A percentile compares a stretch with the other conserved stretches of the same genome.
phyloP scores from a whole-genome alignment of 2,329 filamentous ascomycete genomes.

The Fusarium sp. region DNA sequence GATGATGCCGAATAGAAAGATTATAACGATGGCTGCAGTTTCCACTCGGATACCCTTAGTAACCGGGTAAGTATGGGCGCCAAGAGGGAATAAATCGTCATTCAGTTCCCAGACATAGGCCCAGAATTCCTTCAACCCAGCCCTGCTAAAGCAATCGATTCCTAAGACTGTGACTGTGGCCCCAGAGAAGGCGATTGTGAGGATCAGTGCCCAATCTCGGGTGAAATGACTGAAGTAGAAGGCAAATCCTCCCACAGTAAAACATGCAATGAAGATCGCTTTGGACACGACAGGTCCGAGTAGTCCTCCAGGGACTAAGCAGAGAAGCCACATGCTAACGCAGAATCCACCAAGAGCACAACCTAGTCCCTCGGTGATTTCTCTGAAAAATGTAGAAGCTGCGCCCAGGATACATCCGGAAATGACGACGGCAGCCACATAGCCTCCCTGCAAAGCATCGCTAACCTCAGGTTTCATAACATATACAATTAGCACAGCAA shows the following conservation, averaged over 20 bases:
- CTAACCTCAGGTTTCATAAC: constrained; percentile 85
- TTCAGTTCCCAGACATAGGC: constrained; percentile 91
- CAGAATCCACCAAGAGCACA: constrained; percentile 90
- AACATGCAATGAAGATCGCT: constrained; percentile 79
- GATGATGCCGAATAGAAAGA: constrained; percentile 80
- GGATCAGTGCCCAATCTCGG: constrained; percentile 81
- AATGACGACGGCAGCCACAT: constrained; percentile 81
- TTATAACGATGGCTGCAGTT: constrained; percentile 79
- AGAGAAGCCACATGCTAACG: constrained; percentile 90
- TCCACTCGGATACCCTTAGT: constrained; percentile 90
- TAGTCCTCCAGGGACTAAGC: constrained; percentile 80
- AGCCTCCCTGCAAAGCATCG: constrained; percentile 84
- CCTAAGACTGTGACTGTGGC: constrained; percentile 84
- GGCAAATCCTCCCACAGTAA: constrained; percentile 76
- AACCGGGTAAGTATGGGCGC: constrained; percentile 82
- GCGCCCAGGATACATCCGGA: constrained; percentile 81
- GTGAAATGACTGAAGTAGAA: constrained; percentile 84
- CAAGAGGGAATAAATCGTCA: constrained; percentile 80
- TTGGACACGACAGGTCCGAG: constrained; percentile 72
- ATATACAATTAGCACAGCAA: constrained; percentile 87
- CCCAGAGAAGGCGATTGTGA: constrained; percentile 82
- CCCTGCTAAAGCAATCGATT: constrained; percentile 89
- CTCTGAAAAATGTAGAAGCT: constrained; percentile 81
- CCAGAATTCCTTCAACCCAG: constrained; percentile 98
- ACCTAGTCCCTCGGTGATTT: constrained; percentile 84